Base-by-base conservation (phyloP, 371 early-diverging fungal genomes). In the Quaeritorhiza haematococci region DNA sequence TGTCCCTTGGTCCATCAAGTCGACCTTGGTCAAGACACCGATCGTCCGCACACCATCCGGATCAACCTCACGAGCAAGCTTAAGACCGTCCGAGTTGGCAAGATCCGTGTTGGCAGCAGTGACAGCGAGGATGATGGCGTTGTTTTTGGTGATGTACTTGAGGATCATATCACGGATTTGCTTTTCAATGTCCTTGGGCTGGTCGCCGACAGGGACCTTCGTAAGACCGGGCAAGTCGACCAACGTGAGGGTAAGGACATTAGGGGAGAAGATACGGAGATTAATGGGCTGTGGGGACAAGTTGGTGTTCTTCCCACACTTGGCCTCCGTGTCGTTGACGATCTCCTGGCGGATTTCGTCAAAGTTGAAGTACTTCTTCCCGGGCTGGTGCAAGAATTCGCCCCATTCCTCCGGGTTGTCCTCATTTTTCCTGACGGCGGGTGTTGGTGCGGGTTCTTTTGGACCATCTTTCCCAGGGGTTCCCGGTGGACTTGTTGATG, bases 1-100 rank as follows among this genome's bases (percentile, higher is more conserved):
- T 3, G 99, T 98, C n/a, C 99, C 99, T 61, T 86, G 84, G 74
- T 99, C 99, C 99, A 99, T 98, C 57, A 99, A 75, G 74, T 99
- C 99, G 34, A 99, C 85, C 74, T 99, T 99, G 55, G 99, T 99
- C 66, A 99, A 74, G 24, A 99, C 99, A 67, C 99, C 99, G 55
- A 99, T 89, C 2, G 99, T 99, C 44, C 99, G 84, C 29, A 89
- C 75, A 57, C 98, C 96, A 49, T 98, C 96, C 5, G 98, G 98
- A 67, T 99, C 99, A 3, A 95, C 94, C 66, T 97, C 96, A 33
- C 94, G 82, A 5, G 98, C 98, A 24, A 97, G 65, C 65, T 93
- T 93, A 34, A 99, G 80, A 28, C 98, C 96, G 67, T 99, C 99
- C 10, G 97, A 96, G 75, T 98, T 99, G 60, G 98, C 98, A 63